Conservation (phyloP, 305 asterid genomes). For the Solanum hybrid region DNA sequence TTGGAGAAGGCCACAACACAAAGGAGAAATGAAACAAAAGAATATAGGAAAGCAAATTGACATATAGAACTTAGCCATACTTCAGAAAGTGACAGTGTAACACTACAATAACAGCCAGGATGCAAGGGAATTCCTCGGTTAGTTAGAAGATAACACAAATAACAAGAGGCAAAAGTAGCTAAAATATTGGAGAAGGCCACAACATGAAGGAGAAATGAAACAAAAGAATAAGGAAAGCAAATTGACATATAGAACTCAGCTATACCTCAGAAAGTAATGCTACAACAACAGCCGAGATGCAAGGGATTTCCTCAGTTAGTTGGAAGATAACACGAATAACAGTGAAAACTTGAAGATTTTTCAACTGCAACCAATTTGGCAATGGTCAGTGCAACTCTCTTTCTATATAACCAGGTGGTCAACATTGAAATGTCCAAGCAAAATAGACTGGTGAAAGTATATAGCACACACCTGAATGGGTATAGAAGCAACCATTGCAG, state of each 20-base stretch:
- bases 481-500: slow-evolving; percentile 88
- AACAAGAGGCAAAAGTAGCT: slow-evolving; percentile 13
- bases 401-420: neutral
- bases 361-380: slow-evolving; percentile 51
- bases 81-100: slow-evolving; percentile 58
- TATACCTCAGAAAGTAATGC: slow-evolving; percentile 93
- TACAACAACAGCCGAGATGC: slow-evolving; percentile 97
- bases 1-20: neutral
- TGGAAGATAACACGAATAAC: slow-evolving; percentile 95
- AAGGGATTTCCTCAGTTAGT: slow-evolving; percentile 92
- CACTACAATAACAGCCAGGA: slow-evolving; percentile 94
- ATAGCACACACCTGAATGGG: slow-evolving; percentile 76
- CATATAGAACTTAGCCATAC: slow-evolving; percentile 27
- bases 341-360: slow-evolving; percentile 96
- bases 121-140: slow-evolving; percentile 89
- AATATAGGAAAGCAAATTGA: neutral
- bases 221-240: neutral
- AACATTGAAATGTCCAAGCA: neutral
- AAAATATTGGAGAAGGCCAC: neutral
- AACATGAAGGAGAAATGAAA: neutral
- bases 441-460: slow-evolving; percentile 5
- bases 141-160: slow-evolving; percentile 95
- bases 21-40: neutral
- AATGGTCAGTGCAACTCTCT: slow-evolving; percentile 2
- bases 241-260: neutral